A percentile compares a stretch with the other conserved stretches of the same genome.
phyloP scores from a whole-genome alignment of 306 rosid species.

The Cicer bijugum region DNA sequence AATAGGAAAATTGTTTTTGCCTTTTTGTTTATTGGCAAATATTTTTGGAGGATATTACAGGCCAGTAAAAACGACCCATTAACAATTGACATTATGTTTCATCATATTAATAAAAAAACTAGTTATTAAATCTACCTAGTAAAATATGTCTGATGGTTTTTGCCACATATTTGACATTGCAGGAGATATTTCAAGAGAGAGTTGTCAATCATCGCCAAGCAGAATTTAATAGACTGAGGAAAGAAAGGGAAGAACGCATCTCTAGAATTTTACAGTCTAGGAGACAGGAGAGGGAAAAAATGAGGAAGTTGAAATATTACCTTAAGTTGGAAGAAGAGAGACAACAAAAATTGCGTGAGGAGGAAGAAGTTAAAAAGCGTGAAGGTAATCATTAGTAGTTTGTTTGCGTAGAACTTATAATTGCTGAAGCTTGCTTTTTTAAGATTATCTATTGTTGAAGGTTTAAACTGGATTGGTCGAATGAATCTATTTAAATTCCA shows the following conservation, averaged over 20 bases:
- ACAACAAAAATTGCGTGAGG: conserved; percentile 65
- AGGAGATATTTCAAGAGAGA: conserved; percentile 73
- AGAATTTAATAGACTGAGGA: conserved; percentile 66
- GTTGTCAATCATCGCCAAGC: conserved; percentile 71
- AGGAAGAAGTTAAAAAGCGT: conserved; percentile 77
- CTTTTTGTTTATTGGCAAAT: background rate
- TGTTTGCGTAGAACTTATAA: background rate
- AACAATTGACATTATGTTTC: background rate
- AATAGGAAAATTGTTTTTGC: background rate
- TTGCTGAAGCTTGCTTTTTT: background rate
- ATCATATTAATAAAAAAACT: conserved; percentile 3
- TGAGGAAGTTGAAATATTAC: conserved; percentile 79
- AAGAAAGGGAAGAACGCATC: conserved; percentile 74
- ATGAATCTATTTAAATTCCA: background rate
- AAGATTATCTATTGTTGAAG: background rate
- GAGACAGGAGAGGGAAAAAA: conserved; percentile 68
- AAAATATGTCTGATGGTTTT: background rate
- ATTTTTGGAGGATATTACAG: background rate
- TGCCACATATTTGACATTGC: conserved; percentile 5
- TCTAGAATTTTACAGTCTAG: conserved; percentile 66
- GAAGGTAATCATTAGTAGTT: conserved; percentile 65
- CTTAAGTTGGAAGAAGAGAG: conserved; percentile 83
- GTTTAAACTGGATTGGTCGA: background rate
- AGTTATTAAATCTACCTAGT: background rate
- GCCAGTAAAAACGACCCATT: background rate